Evolutionary conservation across 352 stramenopile species (phyloP), one percentile per base, ranked within the genome.

Genomic region (Phytophthora litchii): DNA sequence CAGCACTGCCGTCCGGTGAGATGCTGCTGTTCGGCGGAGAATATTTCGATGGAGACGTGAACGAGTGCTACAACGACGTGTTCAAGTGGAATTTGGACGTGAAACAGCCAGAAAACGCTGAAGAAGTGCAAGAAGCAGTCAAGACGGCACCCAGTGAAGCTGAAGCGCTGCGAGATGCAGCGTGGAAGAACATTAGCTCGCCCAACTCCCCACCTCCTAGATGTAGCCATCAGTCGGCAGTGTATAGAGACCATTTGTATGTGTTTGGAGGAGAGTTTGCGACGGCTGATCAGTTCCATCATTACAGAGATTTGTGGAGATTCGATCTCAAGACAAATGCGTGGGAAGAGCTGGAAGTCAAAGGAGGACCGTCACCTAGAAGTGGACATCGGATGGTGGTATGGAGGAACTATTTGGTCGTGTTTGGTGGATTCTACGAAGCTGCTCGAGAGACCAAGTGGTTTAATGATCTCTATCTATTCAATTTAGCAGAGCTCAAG

Each of bases 341-440:
- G 29, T 99, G 96, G 96, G 84, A 96, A 55, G 91, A 97, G 68
- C 81, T 98, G 2, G 82, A 95, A 19, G 83, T 95, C 31, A 89
- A 89, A 54, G 75, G 87, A 60, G 67, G 80, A 72, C 73, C 86
- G 58, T 83, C 96, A 53, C 78, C 87, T 7, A 72, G 88, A 44
- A 95, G 85, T 58, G 92, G 92, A n/a, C 92, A 98, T 54, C 86
- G 92, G n/a, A 97, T 97, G 91, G 83, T 95, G 46, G 85, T 97
- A 34, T 98, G 91, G 91, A 78, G 97, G 34, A 97, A 98, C 69
- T 98, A 95, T 60, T 85, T 99, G 46, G 87, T 99, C 20, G 70
- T 99, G 11, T 99, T 99, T 76, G 97, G 97, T 35, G 97, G 97
- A 23, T 99, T 99, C 64, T 98, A 98, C 68, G 97, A 99, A 72